These are phyloP conservation scores for Anthracocystis panici-leucophaei DNA, from an alignment of 1,284 basidiomycete species.

Conservation along the genomic window DNA sequence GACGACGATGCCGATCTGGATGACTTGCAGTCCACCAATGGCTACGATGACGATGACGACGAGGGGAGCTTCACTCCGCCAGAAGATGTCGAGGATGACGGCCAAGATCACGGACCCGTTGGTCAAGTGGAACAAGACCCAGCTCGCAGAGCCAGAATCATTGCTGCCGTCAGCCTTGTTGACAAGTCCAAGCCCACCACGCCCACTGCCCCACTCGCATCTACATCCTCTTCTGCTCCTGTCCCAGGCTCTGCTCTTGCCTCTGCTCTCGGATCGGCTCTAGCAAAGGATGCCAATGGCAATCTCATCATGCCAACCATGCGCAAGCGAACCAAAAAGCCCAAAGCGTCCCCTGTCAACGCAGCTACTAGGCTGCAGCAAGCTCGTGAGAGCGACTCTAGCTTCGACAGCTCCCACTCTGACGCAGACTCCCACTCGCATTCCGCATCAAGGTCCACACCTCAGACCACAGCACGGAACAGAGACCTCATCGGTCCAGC, in stretches of 20 bases:
- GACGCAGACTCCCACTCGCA: conserved; percentile 28
- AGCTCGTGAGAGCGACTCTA: conserved; percentile 45
- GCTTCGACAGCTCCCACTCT: conserved; percentile 62
- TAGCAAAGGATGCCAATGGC: conserved; percentile 61
- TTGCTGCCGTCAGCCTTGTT: conserved; percentile 47
- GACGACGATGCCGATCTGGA: conserved; percentile 57
- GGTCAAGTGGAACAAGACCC: conserved; percentile 53
- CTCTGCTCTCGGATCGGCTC: conserved; percentile 59
- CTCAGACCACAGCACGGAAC: not conserved
- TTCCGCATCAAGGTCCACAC: conserved; percentile 13
- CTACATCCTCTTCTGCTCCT: conserved; percentile 13
- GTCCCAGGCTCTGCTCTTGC: conserved; percentile 32
- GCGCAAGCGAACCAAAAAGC: conserved; percentile 56
- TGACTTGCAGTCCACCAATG: conserved; percentile 4
- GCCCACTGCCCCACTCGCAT: conserved; percentile 6
- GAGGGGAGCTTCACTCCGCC: conserved; percentile 36
- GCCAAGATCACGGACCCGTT: conserved; percentile 33
- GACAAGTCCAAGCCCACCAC: conserved; percentile 26
- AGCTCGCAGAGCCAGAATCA: conserved; percentile 45
- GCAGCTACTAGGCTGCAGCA: conserved; percentile 38
- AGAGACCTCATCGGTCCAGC: conserved; percentile 35
- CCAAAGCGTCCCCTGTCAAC: conserved; percentile 34
- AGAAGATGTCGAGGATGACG: conserved; percentile 43
- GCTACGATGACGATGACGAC: conserved; percentile 20
- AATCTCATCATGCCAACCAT: conserved; percentile 49